Base-by-base conservation (phyloP, 108 stramenopile genomes). In the Stephanodiscus minutulus region DNA sequence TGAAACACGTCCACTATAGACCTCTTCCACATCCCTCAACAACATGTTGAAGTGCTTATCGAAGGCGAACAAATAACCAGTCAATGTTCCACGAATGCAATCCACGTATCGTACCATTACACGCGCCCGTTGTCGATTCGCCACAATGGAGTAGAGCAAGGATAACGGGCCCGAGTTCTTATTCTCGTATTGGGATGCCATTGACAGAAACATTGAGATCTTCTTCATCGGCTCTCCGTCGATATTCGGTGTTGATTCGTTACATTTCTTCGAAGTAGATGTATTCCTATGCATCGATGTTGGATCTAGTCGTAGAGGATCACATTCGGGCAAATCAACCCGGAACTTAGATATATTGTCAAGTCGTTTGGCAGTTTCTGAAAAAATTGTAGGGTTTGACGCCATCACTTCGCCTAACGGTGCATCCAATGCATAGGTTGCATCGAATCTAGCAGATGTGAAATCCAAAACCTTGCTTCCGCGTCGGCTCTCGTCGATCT, bases 11-110 rank as follows among this genome's bases (percentile, higher is more conserved):
- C 83, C 78, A 8, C 85, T 66, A 68, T 92, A 94, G 0, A 86
- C 70, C 76, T 94, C 93, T 60, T 91, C 85, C 0, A 86, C 91
- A 76, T 92, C 87, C 52, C 68, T 74, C 62, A 94, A 55, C 11
- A 94, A 83, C 79, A 94, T 76, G 65, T 94, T 94, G 56, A 87
- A 86, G 70, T 90, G 90, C 68, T 90, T 92, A 72, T 94, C 93
- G 61, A 89, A 91, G 11, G 88, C 89, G 10, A 90, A 61, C 36
- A 94, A 70, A 55, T 64, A 79, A 3, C 93, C 93, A 10, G 88
- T 90, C 56, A 94, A 43, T 33, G 85, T 89, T 25, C 93, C 93
- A 10, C 93, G 85, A 18, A 94, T 74, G 36, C 88, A 86, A 67
- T 91, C 81, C 21, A 88, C 86, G 43, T 93, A 90, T 43, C 93